Percentiles rank a stretch among this genome's conserved stretches.
These are phyloP conservation scores for Hygrophorus pudorinus DNA, from an alignment of 768 basidiomycete species.

Conservation along the genomic window DNA sequence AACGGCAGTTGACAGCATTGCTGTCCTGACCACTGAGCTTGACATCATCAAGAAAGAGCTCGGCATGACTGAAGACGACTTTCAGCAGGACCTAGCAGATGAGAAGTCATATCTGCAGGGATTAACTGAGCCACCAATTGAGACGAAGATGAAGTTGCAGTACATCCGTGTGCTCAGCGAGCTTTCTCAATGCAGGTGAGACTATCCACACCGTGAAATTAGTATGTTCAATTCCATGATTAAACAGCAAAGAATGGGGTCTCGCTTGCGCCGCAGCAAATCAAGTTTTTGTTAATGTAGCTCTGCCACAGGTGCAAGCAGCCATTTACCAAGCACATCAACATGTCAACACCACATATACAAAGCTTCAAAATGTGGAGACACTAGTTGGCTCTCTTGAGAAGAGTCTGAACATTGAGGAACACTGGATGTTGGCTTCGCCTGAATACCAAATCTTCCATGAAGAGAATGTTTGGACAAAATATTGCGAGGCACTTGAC, in stretches of 20 bases:
- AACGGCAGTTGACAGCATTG: background rate
- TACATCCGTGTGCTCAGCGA: background rate
- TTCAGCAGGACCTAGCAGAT: background rate
- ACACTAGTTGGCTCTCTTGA: background rate
- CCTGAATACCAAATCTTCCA: background rate
- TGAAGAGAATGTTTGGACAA: background rate
- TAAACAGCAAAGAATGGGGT: background rate
- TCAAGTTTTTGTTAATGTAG: background rate
- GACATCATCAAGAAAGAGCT: background rate
- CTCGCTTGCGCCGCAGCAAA: background rate
- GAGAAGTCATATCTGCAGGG: background rate
- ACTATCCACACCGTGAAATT: background rate
- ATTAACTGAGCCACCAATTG: background rate
- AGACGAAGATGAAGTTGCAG: background rate
- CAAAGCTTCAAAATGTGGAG: background rate
- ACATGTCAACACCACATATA: background rate
- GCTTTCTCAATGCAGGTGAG: background rate
- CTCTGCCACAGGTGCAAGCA: background rate
- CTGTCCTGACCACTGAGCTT: background rate
- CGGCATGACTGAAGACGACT: background rate
- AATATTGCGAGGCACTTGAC: background rate
- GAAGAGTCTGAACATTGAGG: background rate
- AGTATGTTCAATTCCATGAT: too few relatives aligned
- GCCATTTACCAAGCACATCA: background rate
- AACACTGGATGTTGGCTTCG: background rate